Evolutionary conservation across 2,329 filamentous ascomycete genomes (phyloP).

Genomic region (Calonectria leucothoes): DNA sequence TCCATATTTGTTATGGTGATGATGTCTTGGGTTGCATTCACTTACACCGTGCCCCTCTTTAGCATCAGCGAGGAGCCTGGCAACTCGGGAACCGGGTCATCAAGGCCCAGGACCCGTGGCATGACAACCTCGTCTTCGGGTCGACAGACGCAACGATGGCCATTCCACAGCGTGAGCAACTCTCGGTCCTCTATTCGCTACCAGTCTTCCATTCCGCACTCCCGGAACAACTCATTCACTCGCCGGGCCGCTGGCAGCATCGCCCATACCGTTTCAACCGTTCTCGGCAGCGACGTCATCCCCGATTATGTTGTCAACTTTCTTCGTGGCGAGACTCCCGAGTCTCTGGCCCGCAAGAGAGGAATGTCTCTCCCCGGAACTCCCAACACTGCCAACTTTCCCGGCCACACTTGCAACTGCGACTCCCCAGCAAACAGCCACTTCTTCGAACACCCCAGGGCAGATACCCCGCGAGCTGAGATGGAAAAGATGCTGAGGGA

Average conservation of each 20-base stretch:
- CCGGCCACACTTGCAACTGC: constrained; percentile 13
- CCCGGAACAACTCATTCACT: constrained; percentile 36
- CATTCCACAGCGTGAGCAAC: constrained; percentile 44
- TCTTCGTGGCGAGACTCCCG: constrained; percentile 66
- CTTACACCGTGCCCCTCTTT: constrained; percentile 1
- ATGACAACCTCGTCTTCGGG: constrained; percentile 41
- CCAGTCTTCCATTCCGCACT: constrained; percentile 32
- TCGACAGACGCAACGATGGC: constrained; percentile 41
- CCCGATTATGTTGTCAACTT: constrained; percentile 68
- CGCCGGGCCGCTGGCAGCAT: constrained; percentile 42
- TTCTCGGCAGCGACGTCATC: constrained; percentile 58
- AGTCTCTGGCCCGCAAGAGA: constrained; percentile 60
- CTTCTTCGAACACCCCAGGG: constrained; percentile 32
- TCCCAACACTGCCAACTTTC: constrained; percentile 41
- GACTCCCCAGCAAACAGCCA: constrained; percentile 28
- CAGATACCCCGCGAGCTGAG: constrained; percentile 37
- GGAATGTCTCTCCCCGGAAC: constrained; percentile 37
- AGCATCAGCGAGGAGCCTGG: constrained; percentile 42
- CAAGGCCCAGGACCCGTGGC: constrained; percentile 36
- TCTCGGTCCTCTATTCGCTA: constrained; percentile 40
- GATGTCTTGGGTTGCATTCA: background rate
- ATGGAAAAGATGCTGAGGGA: constrained; percentile 41
- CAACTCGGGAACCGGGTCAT: constrained; percentile 26
- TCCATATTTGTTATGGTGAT: background rate
- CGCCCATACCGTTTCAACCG: constrained; percentile 43